Percentiles rank a stretch among this genome's conserved stretches.
phyloP scores from a whole-genome alignment of 2,329 filamentous ascomycete species.

The Aspergillus sojae region DNA sequence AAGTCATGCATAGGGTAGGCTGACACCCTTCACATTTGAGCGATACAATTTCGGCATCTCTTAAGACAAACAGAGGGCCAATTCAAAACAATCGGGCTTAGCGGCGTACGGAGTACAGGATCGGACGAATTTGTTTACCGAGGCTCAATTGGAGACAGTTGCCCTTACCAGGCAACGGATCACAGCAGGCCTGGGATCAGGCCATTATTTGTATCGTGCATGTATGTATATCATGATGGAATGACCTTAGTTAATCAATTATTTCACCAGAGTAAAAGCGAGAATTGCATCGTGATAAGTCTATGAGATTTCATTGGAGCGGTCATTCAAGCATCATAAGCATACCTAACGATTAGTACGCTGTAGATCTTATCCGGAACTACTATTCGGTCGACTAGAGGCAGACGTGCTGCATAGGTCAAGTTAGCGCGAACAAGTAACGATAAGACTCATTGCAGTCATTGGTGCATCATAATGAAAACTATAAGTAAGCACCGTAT shows the following conservation, averaged over 20 bases:
- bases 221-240: neutral
- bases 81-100: neutral
- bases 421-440: neutral
- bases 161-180: neutral
- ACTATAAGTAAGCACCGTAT: neutral
- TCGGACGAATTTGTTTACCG: neutral
- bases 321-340: neutral
- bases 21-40: neutral
- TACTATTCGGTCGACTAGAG: neutral
- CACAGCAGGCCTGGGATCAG: neutral
- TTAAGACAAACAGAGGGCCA: neutral
- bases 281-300: conserved; percentile 14
- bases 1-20: neutral
- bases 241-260: neutral
- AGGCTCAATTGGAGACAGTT: neutral
- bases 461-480: neutral
- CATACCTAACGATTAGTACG: neutral
- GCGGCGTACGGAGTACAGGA: neutral
- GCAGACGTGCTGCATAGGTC: neutral
- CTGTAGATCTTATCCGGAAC: neutral
- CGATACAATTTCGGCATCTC: neutral
- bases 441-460: neutral
- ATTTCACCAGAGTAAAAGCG: conserved; percentile 6
- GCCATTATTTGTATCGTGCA: neutral
- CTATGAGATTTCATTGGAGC: conserved; percentile 11